Base-by-base conservation (phyloP, 1,284 basidiomycete species). In the Vanrija humicola region DNA sequence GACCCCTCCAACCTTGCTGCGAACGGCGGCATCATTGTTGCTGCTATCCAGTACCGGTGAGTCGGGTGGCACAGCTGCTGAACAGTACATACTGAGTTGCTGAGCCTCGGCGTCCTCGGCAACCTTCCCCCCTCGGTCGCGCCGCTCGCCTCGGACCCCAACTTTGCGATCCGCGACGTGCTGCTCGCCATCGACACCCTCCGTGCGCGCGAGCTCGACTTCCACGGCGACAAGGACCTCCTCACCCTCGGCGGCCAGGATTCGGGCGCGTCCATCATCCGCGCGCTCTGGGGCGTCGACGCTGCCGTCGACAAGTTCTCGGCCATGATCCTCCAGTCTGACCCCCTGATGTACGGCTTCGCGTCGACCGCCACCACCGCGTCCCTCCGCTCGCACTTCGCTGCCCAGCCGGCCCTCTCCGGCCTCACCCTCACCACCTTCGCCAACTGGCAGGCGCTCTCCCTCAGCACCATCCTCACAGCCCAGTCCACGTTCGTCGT, bases 201-300 rank as follows among this genome's bases (percentile, higher is more conserved):
- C 58, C 79, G 83, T 52, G 77, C 34, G 34, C 34, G 34, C 34
- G 10, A 34, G 10, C 9, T 14, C 34, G 34, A 34, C 34, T 43
- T 93, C 63, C 88, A 89, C 9, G 91, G 89, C 14, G 73, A 80
- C 56, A 48, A 64, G 15, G 79, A 80, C 4, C 82, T 82, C 62
- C 82, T 96, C 63, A 92, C 89, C 0, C 64, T 96, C 19, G 89
- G 89, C 19, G 93, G 93, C 5, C 91, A 96, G 73, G 91, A 88
- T 67, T 84, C 84, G 29, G 93, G 93, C 40, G 92, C 87, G 0
- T 83, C 81, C 56, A 82, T 94, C 79, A 82, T 95, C 63, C 82
- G 91, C 55, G 73, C 86, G 1, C 76, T 90, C 28, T 79, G 89
- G 43, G 86, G 84, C 18, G 78, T 78, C 1, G 86, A 88, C 2